These are phyloP conservation scores for Selaginella tamariscina DNA, from an alignment of 75 land plant genomes.

Conservation along the genomic window DNA sequence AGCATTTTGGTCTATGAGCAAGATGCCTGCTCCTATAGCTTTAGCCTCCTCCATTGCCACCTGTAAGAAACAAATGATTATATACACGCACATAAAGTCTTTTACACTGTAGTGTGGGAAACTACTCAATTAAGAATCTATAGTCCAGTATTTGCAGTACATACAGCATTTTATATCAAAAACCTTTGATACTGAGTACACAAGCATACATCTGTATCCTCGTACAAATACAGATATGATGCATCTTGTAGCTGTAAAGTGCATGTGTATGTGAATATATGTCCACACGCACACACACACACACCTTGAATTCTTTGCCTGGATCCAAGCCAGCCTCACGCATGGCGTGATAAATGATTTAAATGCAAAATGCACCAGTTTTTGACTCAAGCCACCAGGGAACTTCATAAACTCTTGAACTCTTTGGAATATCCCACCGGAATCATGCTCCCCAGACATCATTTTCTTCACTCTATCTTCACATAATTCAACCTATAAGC, in stretches of 20 bases:
- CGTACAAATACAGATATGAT: too few species aligned
- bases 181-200: too few species aligned
- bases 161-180: too few species aligned
- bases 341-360: constrained; percentile 17
- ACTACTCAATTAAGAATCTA: too few species aligned
- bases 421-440: constrained; percentile 9
- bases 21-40: constrained; percentile 17
- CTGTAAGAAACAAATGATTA: constrained; percentile 10
- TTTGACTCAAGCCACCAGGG: constrained; percentile 11
- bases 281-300: too few species aligned
- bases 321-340: constrained; percentile 28
- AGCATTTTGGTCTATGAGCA: constrained; percentile 28
- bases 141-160: too few species aligned
- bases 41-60: constrained; percentile 36
- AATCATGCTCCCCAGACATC: neutral
- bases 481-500: constrained; percentile 31
- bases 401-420: constrained; percentile 21
- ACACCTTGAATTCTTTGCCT: constrained; percentile 35
- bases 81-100: too few species aligned
- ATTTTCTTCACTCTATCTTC: constrained; percentile 21
- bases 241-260: too few species aligned
- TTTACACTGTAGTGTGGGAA: too few species aligned
- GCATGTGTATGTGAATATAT: too few species aligned
- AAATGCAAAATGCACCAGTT: neutral
- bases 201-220: too few species aligned